These are phyloP conservation scores for Sordariomycetes sp. DNA, from an alignment of 2,329 filamentous ascomycete genomes.

Conservation along the genomic window DNA sequence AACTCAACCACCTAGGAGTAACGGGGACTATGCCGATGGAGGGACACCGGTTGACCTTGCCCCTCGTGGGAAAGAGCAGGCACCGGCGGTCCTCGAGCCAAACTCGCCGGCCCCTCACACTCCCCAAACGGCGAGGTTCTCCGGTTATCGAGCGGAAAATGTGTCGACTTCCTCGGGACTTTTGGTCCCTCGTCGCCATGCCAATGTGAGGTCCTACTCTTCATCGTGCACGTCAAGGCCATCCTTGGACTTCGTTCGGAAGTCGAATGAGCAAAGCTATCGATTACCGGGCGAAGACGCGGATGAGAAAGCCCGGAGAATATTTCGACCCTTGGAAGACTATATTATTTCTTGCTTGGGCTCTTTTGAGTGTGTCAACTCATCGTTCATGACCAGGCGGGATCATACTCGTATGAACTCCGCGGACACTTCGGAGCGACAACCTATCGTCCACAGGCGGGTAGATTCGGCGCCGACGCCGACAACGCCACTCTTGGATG, in stretches of 20 bases:
- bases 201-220: conserved; percentile 25
- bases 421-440: conserved; percentile 1
- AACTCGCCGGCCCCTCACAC: background rate
- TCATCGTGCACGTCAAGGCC: conserved; percentile 28
- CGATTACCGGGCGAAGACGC: background rate
- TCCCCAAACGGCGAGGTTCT: background rate
- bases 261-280: background rate
- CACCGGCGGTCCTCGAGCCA: background rate
- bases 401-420: conserved; percentile 6
- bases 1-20: background rate
- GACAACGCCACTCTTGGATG: conserved; percentile 32
- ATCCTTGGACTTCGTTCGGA: conserved; percentile 7
- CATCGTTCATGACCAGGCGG: conserved; percentile 48
- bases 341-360: conserved; percentile 60
- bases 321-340: conserved; percentile 68
- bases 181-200: background rate
- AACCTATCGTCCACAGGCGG: conserved; percentile 13
- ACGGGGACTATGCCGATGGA: background rate
- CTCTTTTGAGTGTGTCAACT: conserved; percentile 60
- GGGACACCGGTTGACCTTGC: background rate
- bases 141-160: background rate
- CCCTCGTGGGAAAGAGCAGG: background rate
- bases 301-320: conserved; percentile 17
- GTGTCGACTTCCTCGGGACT: background rate
- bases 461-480: conserved; percentile 14